phyloP scores from a whole-genome alignment of 495 filamentous ascomycete species.

The Sphaerosporella brunnea region DNA sequence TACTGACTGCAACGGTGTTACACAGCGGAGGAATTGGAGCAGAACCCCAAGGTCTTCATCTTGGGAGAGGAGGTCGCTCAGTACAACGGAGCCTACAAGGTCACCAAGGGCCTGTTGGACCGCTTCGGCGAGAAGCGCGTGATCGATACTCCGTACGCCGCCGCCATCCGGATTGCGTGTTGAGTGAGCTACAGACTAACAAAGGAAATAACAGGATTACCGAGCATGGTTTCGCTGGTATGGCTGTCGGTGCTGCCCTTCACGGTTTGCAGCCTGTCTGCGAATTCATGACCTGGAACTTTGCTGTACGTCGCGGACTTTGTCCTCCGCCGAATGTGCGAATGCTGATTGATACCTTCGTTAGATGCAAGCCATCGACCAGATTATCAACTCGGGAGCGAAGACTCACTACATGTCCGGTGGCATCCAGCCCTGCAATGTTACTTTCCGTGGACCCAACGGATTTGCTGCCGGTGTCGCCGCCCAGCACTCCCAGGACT shows the following conservation, averaged over 20 bases:
- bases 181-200: constrained; percentile 7
- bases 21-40: constrained; percentile 77
- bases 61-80: constrained; percentile 96
- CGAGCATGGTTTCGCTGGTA: constrained; percentile 81
- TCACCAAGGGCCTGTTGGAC: constrained; percentile 90
- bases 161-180: neutral
- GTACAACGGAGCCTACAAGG: constrained; percentile 99
- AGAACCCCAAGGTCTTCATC: constrained; percentile 83
- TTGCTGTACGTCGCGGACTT: constrained; percentile 36
- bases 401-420: constrained; percentile 99
- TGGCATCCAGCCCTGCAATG: constrained; percentile 97
- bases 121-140: constrained; percentile 93
- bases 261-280: constrained; percentile 81
- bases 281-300: constrained; percentile 99
- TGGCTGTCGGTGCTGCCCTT: constrained; percentile 84
- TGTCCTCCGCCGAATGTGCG: neutral
- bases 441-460: constrained; percentile 97
- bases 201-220: constrained; percentile 44
- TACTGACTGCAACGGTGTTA: neutral
- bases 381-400: constrained; percentile 96
- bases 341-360: neutral
- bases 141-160: constrained; percentile 62
- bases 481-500: constrained; percentile 87
- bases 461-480: constrained; percentile 91
- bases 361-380: constrained; percentile 93